Evolutionary conservation across 192 early-diverging fungal genomes (phyloP), one percentile per base, ranked within the genome.

Genomic region (Nowakowskiella sp.): DNA sequence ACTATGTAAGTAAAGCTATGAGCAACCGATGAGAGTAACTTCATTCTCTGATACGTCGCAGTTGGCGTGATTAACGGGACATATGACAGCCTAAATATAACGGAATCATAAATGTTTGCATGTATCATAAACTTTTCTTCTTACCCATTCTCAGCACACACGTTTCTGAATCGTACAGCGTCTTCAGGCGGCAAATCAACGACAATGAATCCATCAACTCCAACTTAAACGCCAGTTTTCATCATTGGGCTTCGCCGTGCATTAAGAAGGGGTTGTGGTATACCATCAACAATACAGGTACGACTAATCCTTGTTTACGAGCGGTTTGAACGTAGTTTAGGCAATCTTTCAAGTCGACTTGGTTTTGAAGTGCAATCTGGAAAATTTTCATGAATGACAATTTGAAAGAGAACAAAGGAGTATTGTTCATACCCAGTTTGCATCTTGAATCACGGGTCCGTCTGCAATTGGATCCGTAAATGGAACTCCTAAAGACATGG

Each of bases 161-260:
- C 68, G 36, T 72, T 68, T 45, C 92, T 79, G 80, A 99, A 99
- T 47, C 76, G 65, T 47, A 77, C 74, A 28, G 91, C 87, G 67
- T 99, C 96, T 68, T 97, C 93, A 21, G 96, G 96, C 3, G 96
- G 96, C 32, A 97, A 68, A 67, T 99, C 96, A 4, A 99, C 94
- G 31, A 94, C 80, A 67, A 99, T 96, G 65, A 90, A 96, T 9
- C 96, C 96, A 58, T 94, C 84, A 23, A 97, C 83, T 42, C 92
- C 91, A 43, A 79, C 87, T 42, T 81, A 68, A 28, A 76, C 81
- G 68, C 94, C 93, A 42, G 89, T 84, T 31, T 82, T 58, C 63
- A 94, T 88, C 33, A 99, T 49, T 72, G 70, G 62, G 84, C 64
- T 73, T 96, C 92, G 22, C 96, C 96, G 66, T 94, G 97, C 58